Evolutionary conservation across 345 rosid genomes (phyloP).

Genomic region (Brassica carinata): DNA sequence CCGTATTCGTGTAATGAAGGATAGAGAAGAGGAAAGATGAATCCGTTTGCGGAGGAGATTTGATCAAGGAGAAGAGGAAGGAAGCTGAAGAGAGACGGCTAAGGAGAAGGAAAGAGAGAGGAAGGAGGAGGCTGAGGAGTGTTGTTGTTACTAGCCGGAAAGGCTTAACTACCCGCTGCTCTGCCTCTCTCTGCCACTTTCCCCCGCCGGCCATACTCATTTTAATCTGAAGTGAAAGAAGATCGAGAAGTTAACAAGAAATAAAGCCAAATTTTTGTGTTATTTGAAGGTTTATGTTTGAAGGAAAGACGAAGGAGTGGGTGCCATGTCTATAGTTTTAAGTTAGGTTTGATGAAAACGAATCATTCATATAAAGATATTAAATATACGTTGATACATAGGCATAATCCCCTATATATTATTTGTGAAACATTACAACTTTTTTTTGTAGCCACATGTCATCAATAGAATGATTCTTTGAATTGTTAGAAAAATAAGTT

Average conservation of each 20-base stretch:
- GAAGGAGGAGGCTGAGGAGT: slow-evolving; percentile 64
- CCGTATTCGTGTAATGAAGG: slow-evolving; percentile 35
- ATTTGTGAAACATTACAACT: too few relatives aligned
- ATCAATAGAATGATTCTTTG: too few relatives aligned
- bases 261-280: neutral
- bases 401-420: too few relatives aligned
- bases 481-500: too few relatives aligned
- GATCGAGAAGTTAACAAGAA: slow-evolving; percentile 3
- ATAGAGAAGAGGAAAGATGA: slow-evolving; percentile 19
- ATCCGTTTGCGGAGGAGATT: slow-evolving; percentile 20
- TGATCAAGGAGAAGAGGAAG: slow-evolving; percentile 32
- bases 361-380: neutral
- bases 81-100: slow-evolving; percentile 36
- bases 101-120: slow-evolving; percentile 71
- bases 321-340: slow-evolving; percentile 59
- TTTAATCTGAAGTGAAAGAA: neutral
- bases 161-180: slow-evolving; percentile 32
- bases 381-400: too few relatives aligned
- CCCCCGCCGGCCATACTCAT: neutral
- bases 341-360: slow-evolving; percentile 34
- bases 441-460: too few relatives aligned
- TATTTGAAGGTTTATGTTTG: slow-evolving; percentile 29
- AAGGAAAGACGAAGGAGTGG: slow-evolving; percentile 48
- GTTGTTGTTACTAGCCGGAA: slow-evolving; percentile 50
- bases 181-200: slow-evolving; percentile 31